Conservation (phyloP, 192 early-diverging fungal species). For the Backusella mclennaniae region DNA sequence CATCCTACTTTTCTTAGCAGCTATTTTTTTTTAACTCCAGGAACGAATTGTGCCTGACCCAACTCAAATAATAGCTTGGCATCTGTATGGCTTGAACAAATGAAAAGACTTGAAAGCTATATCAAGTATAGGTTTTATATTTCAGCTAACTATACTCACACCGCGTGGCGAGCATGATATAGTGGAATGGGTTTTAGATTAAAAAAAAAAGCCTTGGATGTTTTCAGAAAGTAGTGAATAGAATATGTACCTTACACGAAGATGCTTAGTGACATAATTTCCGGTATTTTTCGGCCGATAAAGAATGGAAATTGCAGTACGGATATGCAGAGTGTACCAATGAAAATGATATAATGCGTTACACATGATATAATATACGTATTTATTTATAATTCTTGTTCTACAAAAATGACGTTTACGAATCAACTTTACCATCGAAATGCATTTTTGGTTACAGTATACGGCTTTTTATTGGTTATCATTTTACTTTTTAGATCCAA, state of each 20-base stretch:
- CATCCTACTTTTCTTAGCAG: background rate
- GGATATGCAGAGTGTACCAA: background rate
- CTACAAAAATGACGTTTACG: background rate
- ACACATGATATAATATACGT: background rate
- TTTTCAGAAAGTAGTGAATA: background rate
- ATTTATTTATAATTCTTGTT: background rate
- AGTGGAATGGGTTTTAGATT: background rate
- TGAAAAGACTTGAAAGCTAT: background rate
- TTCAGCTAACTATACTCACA: background rate
- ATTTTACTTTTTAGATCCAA: background rate
- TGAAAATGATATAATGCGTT: background rate
- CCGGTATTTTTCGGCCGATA: background rate
- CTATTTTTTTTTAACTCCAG: background rate
- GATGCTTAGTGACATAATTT: background rate
- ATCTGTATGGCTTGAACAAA: background rate
- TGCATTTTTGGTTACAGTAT: background rate
- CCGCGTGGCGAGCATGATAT: background rate
- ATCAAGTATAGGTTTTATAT: background rate
- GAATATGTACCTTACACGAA: background rate
- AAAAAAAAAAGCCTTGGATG: background rate
- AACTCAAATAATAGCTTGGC: background rate
- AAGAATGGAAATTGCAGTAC: background rate
- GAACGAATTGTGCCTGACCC: background rate
- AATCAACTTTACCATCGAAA: background rate
- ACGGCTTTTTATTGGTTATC: background rate